Evolutionary conservation across 2,329 filamentous ascomycete genomes (phyloP), one percentile per base, ranked within the genome.

Genomic region (Cladosporium cucumerinum): DNA sequence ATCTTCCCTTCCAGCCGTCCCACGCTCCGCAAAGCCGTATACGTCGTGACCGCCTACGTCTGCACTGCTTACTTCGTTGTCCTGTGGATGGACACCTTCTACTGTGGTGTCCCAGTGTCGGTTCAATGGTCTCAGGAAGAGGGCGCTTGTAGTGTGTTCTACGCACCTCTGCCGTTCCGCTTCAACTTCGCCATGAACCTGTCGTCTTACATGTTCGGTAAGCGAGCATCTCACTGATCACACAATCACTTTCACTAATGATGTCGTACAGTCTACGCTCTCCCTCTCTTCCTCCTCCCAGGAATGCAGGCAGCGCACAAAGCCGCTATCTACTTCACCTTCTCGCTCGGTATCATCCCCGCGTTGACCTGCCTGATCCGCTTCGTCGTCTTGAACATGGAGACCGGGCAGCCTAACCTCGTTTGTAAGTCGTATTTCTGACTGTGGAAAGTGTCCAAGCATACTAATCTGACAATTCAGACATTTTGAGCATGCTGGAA

Each of bases 41-140:
- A 71, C 21, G 72, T 68, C 1, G 72, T 76, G 39, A 75, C 73
- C 14, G 74, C 72, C 0, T 77, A 77, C 58, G 75, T 78, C 14
- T 61, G 43, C 58, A 32, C 32, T 5, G 58, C 46, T n/a, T 77
- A 77, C 61, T 65, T 70, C 28, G 65, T 73, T 1, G 76, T 77
- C 21, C 72, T 77, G 5, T 77, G 70, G 63, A 72, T 75, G 1
- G 75, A 77, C 12, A 77, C 75, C 1, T 77, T 77, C 67, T 77
- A 74, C 67, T 77, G 75, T 21, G 75, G 75, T 39, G 70, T 69
- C 52, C 65, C 76, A 25, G 75, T 77, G 11, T 74, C 74, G 0
- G 66, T 77, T 1, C 75, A 77, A 52, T 77, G 75, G 75, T 77
- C 75, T 0, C 74, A 76, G 39, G 75, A 77, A 32, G 74, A 77